These are phyloP conservation scores for Kwoniella bestiolae DNA, from an alignment of 768 basidiomycete species.

Conservation along the genomic window DNA sequence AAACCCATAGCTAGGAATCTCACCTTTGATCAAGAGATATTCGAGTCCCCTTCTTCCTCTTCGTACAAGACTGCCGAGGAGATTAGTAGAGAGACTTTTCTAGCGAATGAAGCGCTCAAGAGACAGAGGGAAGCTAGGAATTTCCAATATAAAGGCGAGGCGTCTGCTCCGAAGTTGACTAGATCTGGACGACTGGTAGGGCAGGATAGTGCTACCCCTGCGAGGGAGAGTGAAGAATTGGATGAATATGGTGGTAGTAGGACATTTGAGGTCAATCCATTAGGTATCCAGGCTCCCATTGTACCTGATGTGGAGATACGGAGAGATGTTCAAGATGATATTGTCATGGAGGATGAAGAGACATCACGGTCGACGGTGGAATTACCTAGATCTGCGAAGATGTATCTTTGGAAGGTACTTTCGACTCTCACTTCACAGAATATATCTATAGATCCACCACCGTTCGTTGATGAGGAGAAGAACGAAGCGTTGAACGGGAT, in stretches of 20 bases:
- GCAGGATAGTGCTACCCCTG: slow-evolving; percentile 3
- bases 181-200: slow-evolving; percentile 44
- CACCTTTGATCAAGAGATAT: slow-evolving; percentile 20
- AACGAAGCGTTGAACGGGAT: slow-evolving; percentile 66
- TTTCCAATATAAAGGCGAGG: slow-evolving; percentile 54
- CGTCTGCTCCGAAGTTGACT: slow-evolving; percentile 46
- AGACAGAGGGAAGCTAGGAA: slow-evolving; percentile 54
- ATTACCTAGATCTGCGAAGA: slow-evolving; percentile 24
- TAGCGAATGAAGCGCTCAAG: slow-evolving; percentile 48
- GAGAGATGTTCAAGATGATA: slow-evolving; percentile 11
- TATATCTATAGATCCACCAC: slow-evolving; percentile 23
- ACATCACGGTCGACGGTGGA: not conserved
- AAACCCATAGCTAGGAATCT: slow-evolving; percentile 6
- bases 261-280: slow-evolving; percentile 19
- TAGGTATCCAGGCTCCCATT: slow-evolving; percentile 27
- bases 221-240: slow-evolving; percentile 28
- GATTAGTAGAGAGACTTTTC: slow-evolving; percentile 36
- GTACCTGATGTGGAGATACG: slow-evolving; percentile 24
- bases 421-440: slow-evolving; percentile 26
- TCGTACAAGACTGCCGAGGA: not conserved
- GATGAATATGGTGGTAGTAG: slow-evolving; percentile 32
- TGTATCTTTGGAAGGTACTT: slow-evolving; percentile 29
- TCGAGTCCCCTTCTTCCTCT: not conserved
- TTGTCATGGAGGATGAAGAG: not conserved
- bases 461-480: slow-evolving; percentile 44